Base-by-base conservation (phyloP, 441 rosid genomes). In the Erodium trifolium region DNA sequence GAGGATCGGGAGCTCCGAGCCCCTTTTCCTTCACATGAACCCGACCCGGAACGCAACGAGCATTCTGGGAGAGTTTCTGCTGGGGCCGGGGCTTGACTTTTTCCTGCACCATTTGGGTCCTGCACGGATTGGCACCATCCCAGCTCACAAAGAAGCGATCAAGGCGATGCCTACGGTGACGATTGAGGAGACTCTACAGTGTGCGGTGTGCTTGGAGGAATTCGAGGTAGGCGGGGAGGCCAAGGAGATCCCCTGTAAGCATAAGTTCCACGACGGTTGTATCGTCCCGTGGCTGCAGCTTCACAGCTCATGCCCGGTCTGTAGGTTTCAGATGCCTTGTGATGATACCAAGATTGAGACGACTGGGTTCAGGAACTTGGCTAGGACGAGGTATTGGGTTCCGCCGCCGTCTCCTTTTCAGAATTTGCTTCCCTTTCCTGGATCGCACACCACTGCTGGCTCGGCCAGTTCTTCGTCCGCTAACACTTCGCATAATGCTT, bases 261-360 rank as follows among this genome's bases (percentile, higher is more conserved):
- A 88, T 57, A 86, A 77, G 63, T 93, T 86, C 68, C 97, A 93
- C 65, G 7, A 67, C 7, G 82, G 19, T 3, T 93, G 98, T 39
- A 84, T 93, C 68, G 64, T 82, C 51, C 90, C 94, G 1, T 93
- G 98, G 98, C 91, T 93, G 0, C 79, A 84, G 60, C 77, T 87
- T 67, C 97, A 87, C 51, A 84, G 92, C 71, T 87, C 98, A 41
- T 93, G 97, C 64, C 97, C 98, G 0, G 84, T 93, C 31, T 91
- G 96, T 75, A 84, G 97, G 69, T 82, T 53, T 71, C 85, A 87
- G 73, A 70, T 89, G 78, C 92, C 88, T 27, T 75, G 79, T 3
- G 87, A 87, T 14, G 82, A 85, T 7, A 75, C 88, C 43, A 86
- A 80, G 72, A 68, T 68, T 23, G 84, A 84, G 71, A 62, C 75